Base-by-base conservation (phyloP, 1,139 yeast species). In the Blastobotrys petasosporus region DNA sequence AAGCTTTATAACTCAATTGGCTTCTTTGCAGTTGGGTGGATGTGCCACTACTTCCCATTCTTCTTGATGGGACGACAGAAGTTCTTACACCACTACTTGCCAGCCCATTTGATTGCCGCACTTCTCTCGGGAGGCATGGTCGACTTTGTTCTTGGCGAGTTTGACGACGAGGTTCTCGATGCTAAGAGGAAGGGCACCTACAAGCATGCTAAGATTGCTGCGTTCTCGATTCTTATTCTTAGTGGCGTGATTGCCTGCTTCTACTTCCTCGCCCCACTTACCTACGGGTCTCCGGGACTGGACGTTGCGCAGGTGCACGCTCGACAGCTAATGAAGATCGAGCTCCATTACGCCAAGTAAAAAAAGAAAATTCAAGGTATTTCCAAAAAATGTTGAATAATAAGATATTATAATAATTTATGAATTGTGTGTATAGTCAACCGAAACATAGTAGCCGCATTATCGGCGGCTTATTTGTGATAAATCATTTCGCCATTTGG, bases 1-100 rank as follows among this genome's bases (percentile, higher is more conserved):
- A 82, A 82, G 65, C 67, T 94, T 49, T 86, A 88, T 71, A 77
- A 82, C 57, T 86, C 94, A 23, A 68, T 87, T 52, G 87, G 94
- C 10, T 94, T 87, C 71, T 79, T 92, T 59, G 83, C 86, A 61
- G 62, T 81, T 51, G 97, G 94, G 11, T 92, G 96, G 92, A 96
- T 95, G 46, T 84, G 96, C 3, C 79, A 85, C 44, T 92, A 88
- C 69, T 90, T 92, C 66, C 59, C 58, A 3, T 57, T 56, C 44
- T 90, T 80, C 73, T 72, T 92, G 50, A 90, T 92, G 97, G 92
- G 85, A 20, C 82, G 97, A 67, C 97, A 90, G 69, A 71, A 90
- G 67, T 92, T 92, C 71, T 72, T 92, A 94, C 98, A 92, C 64
- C 98, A 92, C 66, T 92, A 92, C 65, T 71, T 92, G 57, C 98